Evolutionary conservation across 2,329 filamentous ascomycete genomes (phyloP).

Genomic region (Beauveria sp.): DNA sequence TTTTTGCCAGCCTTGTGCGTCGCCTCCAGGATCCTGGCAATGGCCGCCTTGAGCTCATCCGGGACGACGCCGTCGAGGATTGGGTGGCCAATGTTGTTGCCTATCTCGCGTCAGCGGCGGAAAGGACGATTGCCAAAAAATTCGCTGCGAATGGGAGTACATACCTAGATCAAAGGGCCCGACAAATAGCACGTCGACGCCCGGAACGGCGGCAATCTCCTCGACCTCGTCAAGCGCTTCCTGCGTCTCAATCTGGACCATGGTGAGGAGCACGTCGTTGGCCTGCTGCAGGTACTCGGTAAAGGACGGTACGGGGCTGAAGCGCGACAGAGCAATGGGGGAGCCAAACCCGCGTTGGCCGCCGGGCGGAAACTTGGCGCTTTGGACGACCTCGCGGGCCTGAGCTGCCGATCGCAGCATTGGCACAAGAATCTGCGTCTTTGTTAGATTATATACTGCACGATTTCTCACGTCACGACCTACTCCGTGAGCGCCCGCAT

Average conservation of each 20-base stretch:
- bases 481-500: constrained; percentile 46
- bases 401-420: constrained; percentile 36
- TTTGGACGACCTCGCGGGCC: constrained; percentile 36
- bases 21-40: constrained; percentile 50
- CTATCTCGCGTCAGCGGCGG: constrained; percentile 17
- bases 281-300: constrained; percentile 43
- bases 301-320: constrained; percentile 35
- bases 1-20: constrained; percentile 57
- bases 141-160: neutral
- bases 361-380: constrained; percentile 43
- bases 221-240: constrained; percentile 55
- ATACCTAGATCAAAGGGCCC: constrained; percentile 57
- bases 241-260: constrained; percentile 61
- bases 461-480: neutral
- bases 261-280: constrained; percentile 48
- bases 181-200: constrained; percentile 57
- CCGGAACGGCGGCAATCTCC: constrained; percentile 51
- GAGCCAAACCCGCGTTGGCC: constrained; percentile 43
- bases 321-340: constrained; percentile 36
- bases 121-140: neutral
- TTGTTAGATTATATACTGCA: neutral
- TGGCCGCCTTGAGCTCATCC: constrained; percentile 50
- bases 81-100: constrained; percentile 54
- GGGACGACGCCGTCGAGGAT: constrained; percentile 53
- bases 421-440: constrained; percentile 37